Evolutionary conservation across 2,329 filamentous ascomycete genomes (phyloP).

Genomic region (Trichoderma endophyticum): DNA sequence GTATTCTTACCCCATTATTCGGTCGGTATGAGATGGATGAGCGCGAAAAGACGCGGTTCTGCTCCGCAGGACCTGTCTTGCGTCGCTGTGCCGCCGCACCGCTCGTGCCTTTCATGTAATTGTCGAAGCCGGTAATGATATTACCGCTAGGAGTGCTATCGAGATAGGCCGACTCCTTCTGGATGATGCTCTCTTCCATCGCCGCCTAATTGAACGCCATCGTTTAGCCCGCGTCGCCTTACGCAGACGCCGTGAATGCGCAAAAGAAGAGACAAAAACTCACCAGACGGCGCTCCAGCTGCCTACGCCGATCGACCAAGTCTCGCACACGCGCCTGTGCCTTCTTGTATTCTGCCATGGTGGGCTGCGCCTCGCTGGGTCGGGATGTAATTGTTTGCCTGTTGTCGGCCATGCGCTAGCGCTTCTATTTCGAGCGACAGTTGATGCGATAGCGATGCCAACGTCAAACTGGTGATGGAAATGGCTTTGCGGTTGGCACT

Average conservation of each 20-base stretch:
- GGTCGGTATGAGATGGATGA: slow-evolving; percentile 61
- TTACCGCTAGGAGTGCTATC: slow-evolving; percentile 88
- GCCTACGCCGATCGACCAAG: slow-evolving; percentile 43
- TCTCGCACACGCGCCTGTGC: slow-evolving; percentile 48
- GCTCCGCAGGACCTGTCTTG: slow-evolving; percentile 62
- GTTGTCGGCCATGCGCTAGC: slow-evolving; percentile 34
- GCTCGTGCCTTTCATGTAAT: slow-evolving; percentile 86
- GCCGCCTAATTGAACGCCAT: slow-evolving; percentile 28
- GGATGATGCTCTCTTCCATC: slow-evolving; percentile 76
- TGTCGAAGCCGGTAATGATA: slow-evolving; percentile 96
- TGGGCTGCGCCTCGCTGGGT: slow-evolving; percentile 32
- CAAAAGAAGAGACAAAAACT: slow-evolving; percentile 7
- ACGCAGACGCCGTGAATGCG: neutral
- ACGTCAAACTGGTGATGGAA: neutral
- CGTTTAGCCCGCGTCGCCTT: neutral
- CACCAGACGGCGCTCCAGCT: slow-evolving; percentile 39
- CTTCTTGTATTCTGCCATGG: slow-evolving; percentile 49
- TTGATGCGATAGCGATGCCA: neutral
- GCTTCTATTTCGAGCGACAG: neutral
- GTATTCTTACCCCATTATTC: slow-evolving; percentile 33
- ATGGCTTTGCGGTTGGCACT: neutral
- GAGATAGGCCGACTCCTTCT: slow-evolving; percentile 82
- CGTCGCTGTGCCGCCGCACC: slow-evolving; percentile 62
- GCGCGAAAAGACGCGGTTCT: slow-evolving; percentile 70
- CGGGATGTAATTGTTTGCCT: slow-evolving; percentile 28